Evolutionary conservation across 805 yeast genomes (phyloP).

Genomic region (Candida dajiaensis): DNA sequence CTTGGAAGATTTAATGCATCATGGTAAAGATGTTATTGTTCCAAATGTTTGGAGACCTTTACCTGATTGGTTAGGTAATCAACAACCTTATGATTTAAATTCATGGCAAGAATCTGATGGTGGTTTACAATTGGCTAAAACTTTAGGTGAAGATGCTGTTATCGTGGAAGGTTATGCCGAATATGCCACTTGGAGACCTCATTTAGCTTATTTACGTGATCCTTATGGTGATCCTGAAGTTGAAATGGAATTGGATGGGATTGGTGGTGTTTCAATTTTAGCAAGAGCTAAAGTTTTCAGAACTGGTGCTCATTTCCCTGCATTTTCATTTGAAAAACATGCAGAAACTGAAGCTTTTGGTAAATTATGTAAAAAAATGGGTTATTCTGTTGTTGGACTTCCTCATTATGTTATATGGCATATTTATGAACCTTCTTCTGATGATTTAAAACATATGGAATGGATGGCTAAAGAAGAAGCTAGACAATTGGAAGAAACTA

Average conservation of each 20-base stretch:
- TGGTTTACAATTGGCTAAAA: constrained; percentile 67
- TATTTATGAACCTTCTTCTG: constrained; percentile 90
- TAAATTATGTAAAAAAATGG: constrained; percentile 81
- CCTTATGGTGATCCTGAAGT: constrained; percentile 93
- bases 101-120: constrained; percentile 86
- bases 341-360: constrained; percentile 99
- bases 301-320: constrained; percentile 93
- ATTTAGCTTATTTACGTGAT: constrained; percentile 89
- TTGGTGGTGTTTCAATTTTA: constrained; percentile 94
- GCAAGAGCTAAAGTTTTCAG: constrained; percentile 85
- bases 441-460: constrained; percentile 83
- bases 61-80: constrained; percentile 82
- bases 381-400: constrained; percentile 81
- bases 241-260: constrained; percentile 92
- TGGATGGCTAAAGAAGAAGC: constrained; percentile 86
- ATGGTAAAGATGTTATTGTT: constrained; percentile 85
- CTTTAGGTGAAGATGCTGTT: constrained; percentile 87
- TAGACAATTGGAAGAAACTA: constrained; percentile 56
- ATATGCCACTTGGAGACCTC: constrained; percentile 98
- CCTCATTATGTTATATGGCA: constrained; percentile 98
- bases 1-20: constrained; percentile 89
- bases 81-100: constrained; percentile 79
- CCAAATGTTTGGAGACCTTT: constrained; percentile 93
- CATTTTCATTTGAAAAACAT: constrained; percentile 90
- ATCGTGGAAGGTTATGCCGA: constrained; percentile 97